Evolutionary conservation across 2,329 filamentous ascomycete genomes (phyloP).

Genomic region (Diaporthe aspalathi): DNA sequence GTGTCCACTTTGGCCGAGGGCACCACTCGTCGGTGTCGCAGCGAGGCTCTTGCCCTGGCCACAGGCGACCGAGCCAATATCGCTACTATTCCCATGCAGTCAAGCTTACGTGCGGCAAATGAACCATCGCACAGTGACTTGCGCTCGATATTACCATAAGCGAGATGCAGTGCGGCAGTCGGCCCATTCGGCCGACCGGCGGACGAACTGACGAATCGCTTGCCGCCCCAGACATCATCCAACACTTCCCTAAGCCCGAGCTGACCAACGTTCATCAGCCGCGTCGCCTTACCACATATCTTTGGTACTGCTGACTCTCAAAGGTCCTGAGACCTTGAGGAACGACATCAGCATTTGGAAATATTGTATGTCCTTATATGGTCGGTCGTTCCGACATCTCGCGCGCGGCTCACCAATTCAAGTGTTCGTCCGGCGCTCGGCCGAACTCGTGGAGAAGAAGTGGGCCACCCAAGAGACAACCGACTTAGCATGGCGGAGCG

Average conservation of each 20-base stretch:
- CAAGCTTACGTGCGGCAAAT: neutral
- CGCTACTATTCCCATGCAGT: neutral
- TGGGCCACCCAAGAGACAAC: neutral
- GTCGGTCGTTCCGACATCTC: neutral
- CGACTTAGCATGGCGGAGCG: constrained; percentile 20
- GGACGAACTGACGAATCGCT: constrained; percentile 25
- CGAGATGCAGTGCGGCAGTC: neutral
- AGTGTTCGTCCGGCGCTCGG: constrained; percentile 36
- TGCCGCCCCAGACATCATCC: neutral
- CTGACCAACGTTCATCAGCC: constrained; percentile 34
- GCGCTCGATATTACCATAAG: neutral
- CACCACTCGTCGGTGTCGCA: neutral
- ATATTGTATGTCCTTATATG: neutral
- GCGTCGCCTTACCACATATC: neutral
- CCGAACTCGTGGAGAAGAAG: constrained; percentile 25
- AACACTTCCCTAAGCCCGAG: constrained; percentile 16
- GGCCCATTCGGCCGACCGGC: constrained; percentile 11
- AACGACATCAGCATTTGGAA: neutral
- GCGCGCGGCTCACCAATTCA: neutral
- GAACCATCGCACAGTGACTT: neutral
- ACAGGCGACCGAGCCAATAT: neutral
- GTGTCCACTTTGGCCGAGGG: neutral
- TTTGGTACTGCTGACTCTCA: constrained; percentile 4
- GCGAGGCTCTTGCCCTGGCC: neutral
- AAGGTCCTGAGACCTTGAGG: neutral